phyloP scores from a whole-genome alignment of 2,329 filamentous ascomycete species.

The Xylaria sp. region DNA sequence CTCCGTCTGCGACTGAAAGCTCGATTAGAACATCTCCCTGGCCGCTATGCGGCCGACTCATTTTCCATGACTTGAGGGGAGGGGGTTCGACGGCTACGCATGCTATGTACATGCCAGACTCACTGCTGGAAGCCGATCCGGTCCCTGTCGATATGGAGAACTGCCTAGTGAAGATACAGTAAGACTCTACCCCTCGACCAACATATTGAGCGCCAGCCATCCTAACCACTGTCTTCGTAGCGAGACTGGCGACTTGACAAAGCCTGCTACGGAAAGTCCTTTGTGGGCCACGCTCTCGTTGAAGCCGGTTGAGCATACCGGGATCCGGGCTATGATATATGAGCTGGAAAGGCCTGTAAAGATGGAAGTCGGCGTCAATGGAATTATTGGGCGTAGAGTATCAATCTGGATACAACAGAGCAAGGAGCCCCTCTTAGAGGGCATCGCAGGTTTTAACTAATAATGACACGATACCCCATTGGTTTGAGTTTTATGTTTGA shows the following conservation, averaged over 20 bases:
- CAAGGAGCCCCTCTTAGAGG: conserved; percentile 55
- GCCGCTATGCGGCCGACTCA: conserved; percentile 46
- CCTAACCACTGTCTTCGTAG: conserved; percentile 42
- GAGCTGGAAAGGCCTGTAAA: conserved; percentile 54
- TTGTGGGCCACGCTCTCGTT: conserved; percentile 55
- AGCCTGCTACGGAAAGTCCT: conserved; percentile 54
- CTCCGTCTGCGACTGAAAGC: conserved; percentile 31
- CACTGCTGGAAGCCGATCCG: conserved; percentile 14
- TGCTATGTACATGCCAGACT: conserved; percentile 53
- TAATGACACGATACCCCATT: background rate
- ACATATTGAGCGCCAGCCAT: background rate
- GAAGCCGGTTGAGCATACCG: conserved; percentile 21
- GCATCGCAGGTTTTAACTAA: conserved; percentile 62
- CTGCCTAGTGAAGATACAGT: conserved; percentile 58
- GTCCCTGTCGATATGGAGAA: conserved; percentile 10
- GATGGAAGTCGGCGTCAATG: conserved; percentile 56
- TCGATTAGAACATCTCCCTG: conserved; percentile 2
- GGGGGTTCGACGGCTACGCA: conserved; percentile 52
- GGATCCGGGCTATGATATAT: conserved; percentile 47
- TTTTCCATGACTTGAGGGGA: conserved; percentile 56
- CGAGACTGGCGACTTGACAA: conserved; percentile 57
- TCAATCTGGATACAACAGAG: conserved; percentile 51
- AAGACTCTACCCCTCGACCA: conserved; percentile 35
- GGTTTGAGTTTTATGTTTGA: background rate
- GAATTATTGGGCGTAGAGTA: conserved; percentile 61